These are phyloP conservation scores for Mucor racemosus DNA, from an alignment of 371 early-diverging fungal species.

Conservation along the genomic window DNA sequence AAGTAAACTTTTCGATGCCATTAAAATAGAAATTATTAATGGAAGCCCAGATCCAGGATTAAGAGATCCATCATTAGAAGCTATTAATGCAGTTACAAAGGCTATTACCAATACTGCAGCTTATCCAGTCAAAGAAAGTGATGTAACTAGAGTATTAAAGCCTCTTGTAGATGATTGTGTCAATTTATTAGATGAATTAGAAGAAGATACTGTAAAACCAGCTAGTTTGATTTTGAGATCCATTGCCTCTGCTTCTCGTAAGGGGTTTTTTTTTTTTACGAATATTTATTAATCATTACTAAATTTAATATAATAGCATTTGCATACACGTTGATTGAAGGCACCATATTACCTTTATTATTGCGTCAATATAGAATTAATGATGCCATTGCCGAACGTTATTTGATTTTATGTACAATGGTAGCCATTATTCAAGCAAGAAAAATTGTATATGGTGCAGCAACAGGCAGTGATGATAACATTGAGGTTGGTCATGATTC, in stretches of 20 bases:
- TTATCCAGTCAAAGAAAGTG: conserved; percentile 45
- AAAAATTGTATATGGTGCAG: conserved; percentile 21
- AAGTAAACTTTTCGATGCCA: conserved; percentile 66
- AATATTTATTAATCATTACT: background rate
- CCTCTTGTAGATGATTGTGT: conserved; percentile 71
- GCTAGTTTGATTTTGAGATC: conserved; percentile 69
- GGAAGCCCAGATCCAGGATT: conserved; percentile 57
- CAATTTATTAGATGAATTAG: conserved; percentile 67
- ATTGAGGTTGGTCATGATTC: conserved; percentile 33
- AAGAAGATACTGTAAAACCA: conserved; percentile 70
- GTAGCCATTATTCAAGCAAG: conserved; percentile 28
- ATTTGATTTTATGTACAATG: conserved; percentile 25
- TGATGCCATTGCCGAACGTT: conserved; percentile 7
- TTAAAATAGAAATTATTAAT: conserved; percentile 61
- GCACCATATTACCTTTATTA: conserved; percentile 11
- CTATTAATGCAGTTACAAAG: conserved; percentile 60
- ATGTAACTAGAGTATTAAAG: conserved; percentile 32
- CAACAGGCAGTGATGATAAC: background rate
- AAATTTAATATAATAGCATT: conserved; percentile 1
- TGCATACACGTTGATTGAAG: conserved; percentile 18
- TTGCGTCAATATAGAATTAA: conserved; percentile 23
- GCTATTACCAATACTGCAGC: conserved; percentile 9
- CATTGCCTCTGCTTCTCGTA: conserved; percentile 68
- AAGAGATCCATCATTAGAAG: conserved; percentile 60
- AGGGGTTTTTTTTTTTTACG: background rate